Evolutionary conservation across 768 basidiomycete species (phyloP), one percentile per base, ranked within the genome.

Genomic region (Suillus paluster): DNA sequence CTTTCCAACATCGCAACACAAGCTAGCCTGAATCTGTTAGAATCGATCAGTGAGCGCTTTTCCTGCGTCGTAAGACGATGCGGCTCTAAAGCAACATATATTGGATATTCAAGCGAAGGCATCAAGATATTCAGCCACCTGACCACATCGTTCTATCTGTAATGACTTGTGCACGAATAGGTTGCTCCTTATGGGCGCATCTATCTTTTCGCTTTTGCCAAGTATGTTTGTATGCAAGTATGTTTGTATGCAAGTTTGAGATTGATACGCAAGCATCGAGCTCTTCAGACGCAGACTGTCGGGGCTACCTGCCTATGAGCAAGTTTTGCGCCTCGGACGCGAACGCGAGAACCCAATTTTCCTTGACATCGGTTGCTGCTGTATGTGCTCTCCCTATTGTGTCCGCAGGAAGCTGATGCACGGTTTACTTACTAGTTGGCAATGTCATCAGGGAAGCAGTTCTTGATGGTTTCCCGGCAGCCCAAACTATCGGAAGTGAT

Each of bases 291-390:
- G 21, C 46, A 21, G 4, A 15, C 5, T 44, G 12, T 55, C 21
- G 12, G 48, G 3, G 8, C 3, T 36, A 17, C 48, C 58, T 27
- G 63, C 49, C 5, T 71, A 66, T 53, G 10, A 65, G 8, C 30
- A 64, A 19, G 60, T 78, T 21, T 67, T 79, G 21, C 64, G 69
- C 34, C 61, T 80, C 2, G 77, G 72, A 6, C 70, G 66, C 46
- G 72, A 73, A 27, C 67, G 77, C 38, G 21, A 62, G 12, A 70
- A 66, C 12, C 71, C 79, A 1, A 71, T 81, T 33, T 71, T 79
- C 38, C 72, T 81, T 11, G 80, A 81, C 49, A 67, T 80, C 6
- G 79, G 76, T 2, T 79, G 79, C 59, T 78, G 78, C 64, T 69
- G 79, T 79, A 61, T 56, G 73, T 64, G 30, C 34, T 42, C 30